Evolutionary conservation across 2,329 filamentous ascomycete genomes (phyloP).

Genomic region (Claviceps sp.): DNA sequence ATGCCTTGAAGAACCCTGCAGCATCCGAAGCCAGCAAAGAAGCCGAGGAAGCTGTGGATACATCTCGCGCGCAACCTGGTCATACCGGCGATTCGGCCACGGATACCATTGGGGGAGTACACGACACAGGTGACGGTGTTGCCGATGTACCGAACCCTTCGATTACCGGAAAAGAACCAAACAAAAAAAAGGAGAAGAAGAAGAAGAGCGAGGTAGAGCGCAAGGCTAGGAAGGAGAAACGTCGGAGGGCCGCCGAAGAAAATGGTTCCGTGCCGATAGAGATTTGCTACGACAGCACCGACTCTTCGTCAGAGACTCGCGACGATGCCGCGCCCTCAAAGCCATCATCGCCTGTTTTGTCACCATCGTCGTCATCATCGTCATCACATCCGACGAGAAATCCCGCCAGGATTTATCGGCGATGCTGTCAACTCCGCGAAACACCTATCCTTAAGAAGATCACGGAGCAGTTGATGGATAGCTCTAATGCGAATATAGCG

Average conservation of each 20-base stretch:
- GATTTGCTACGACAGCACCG: conserved; percentile 57
- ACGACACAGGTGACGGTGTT: conserved; percentile 14
- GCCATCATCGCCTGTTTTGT: conserved; percentile 10
- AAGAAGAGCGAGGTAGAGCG: conserved; percentile 87
- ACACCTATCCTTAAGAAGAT: conserved; percentile 86
- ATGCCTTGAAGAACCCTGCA: conserved; percentile 56
- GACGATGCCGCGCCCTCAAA: conserved; percentile 12
- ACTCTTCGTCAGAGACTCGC: conserved; percentile 32
- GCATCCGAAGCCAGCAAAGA: conserved; percentile 38
- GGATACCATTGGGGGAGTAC: conserved; percentile 8
- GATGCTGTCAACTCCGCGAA: conserved; percentile 88
- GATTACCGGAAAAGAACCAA: conserved; percentile 28
- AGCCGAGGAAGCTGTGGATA: conserved; percentile 12
- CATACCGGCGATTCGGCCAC: neutral
- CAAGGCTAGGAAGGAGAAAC: conserved; percentile 84
- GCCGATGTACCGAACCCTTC: conserved; percentile 8
- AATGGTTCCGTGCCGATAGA: conserved; percentile 82
- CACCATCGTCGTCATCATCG: conserved; percentile 5
- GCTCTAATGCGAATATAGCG: conserved; percentile 49
- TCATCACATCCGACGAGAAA: conserved; percentile 62
- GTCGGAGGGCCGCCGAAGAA: conserved; percentile 69
- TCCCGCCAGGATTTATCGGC: conserved; percentile 79
- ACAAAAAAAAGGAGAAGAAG: conserved; percentile 86
- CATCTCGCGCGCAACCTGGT: neutral
- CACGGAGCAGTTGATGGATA: conserved; percentile 69